These are phyloP conservation scores for Sicyos edulis DNA, from an alignment of 306 rosid species.

Conservation along the genomic window DNA sequence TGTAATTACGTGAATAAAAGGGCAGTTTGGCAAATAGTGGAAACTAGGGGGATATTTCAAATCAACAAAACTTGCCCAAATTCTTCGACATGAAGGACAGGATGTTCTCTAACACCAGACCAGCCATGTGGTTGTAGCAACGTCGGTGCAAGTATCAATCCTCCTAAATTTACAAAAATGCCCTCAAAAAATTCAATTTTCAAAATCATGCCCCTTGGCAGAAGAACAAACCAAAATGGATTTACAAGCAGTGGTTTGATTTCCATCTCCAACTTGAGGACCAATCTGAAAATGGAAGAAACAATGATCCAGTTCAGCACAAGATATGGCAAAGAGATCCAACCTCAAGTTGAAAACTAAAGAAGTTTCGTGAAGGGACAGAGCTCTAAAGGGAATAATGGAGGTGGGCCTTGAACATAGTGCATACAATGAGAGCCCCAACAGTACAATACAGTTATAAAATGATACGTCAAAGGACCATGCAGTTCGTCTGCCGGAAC, in stretches of 20 bases:
- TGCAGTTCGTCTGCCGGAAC: too few relatives aligned
- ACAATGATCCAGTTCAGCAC: neutral
- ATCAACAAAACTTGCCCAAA: neutral
- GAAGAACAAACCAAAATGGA: neutral
- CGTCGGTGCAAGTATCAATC: conserved; percentile 10
- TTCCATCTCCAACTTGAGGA: conserved; percentile 13
- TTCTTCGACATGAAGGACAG: conserved; percentile 24
- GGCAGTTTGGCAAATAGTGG: conserved; percentile 8
- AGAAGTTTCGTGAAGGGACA: conserved; percentile 10
- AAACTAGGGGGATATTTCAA: neutral
- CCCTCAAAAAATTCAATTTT: neutral
- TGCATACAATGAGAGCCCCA: too few relatives aligned
- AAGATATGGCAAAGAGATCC: too few relatives aligned
- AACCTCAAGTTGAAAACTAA: too few relatives aligned
- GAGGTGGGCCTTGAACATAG: too few relatives aligned
- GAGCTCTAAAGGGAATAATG: too few relatives aligned
- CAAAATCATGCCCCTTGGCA: neutral
- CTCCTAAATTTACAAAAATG: neutral
- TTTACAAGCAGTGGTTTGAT: neutral
- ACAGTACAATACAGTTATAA: too few relatives aligned
- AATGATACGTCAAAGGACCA: too few relatives aligned
- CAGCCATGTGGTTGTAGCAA: conserved; percentile 20
- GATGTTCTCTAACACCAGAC: conserved; percentile 18
- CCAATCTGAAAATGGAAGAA: neutral
- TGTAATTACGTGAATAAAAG: neutral